A percentile compares a stretch with the other conserved stretches of the same genome.
Conservation (phyloP, 768 basidiomycete genomes). For the Hypholoma sublateritium region DNA sequence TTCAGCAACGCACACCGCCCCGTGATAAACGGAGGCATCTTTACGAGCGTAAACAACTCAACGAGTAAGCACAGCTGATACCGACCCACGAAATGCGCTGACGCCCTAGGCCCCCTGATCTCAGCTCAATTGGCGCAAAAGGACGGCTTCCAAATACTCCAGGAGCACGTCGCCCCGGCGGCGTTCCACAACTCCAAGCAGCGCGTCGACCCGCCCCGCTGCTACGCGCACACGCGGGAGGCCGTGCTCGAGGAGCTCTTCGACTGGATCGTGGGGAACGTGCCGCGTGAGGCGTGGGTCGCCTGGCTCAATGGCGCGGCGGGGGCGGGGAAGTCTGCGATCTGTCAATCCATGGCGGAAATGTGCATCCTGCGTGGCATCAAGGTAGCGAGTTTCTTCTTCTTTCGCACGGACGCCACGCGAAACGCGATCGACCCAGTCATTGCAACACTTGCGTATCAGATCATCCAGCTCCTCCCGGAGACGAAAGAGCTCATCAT, state of each 20-base stretch:
- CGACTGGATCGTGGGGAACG: constrained; percentile 10
- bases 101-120: too few relatives aligned
- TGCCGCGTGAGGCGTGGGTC: neutral
- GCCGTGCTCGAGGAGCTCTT: constrained; percentile 15
- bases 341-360: constrained; percentile 16
- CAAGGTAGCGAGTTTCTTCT: constrained; percentile 3
- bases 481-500: constrained; percentile 4
- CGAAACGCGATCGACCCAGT: constrained; percentile 4
- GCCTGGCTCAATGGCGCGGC: constrained; percentile 14
- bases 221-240: constrained; percentile 12
- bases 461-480: constrained; percentile 7
- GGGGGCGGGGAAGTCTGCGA: constrained; percentile 18
- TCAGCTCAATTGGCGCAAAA: too few relatives aligned
- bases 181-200: constrained; percentile 14
- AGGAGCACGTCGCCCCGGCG: constrained; percentile 5
- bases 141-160: constrained; percentile 7
- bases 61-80: too few relatives aligned
- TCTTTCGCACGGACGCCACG: neutral
- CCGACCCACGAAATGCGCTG: too few relatives aligned
- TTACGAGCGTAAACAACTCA: too few relatives aligned
- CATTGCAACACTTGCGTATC: constrained; percentile 13
- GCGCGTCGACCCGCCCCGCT: constrained; percentile 14
- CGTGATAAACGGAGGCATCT: too few relatives aligned
- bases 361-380: neutral
- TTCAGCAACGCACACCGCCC: too few relatives aligned